Evolutionary conservation across 2,329 filamentous ascomycete genomes (phyloP).

Genomic region (Metarhizium humberi): DNA sequence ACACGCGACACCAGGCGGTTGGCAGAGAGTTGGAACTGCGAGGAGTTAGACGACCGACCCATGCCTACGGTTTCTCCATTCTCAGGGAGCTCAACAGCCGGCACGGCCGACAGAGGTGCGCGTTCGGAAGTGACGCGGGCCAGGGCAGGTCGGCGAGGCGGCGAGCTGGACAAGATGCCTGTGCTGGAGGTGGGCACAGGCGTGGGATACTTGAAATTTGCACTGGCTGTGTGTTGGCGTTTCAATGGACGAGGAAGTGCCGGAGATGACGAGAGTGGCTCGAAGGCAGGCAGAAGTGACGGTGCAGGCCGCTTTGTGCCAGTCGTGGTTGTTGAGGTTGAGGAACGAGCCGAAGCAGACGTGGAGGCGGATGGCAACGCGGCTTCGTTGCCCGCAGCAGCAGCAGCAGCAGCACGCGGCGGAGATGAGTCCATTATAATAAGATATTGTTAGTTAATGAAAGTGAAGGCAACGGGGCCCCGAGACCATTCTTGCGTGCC

Average conservation of each 20-base stretch:
- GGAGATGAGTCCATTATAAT: conserved; percentile 32
- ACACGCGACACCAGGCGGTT: conserved; percentile 90
- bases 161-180: conserved; percentile 80
- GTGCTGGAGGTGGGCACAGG: conserved; percentile 91
- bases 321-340: conserved; percentile 16
- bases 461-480: not conserved
- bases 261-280: conserved; percentile 70
- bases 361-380: conserved; percentile 20
- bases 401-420: conserved; percentile 4
- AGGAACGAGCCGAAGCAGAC: not conserved
- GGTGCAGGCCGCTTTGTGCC: conserved; percentile 54
- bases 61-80: conserved; percentile 77
- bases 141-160: conserved; percentile 45
- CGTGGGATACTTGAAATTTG: conserved; percentile 71
- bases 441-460: not conserved
- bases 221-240: conserved; percentile 46
- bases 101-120: conserved; percentile 72
- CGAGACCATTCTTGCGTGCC: not conserved
- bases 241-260: conserved; percentile 60
- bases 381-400: conserved; percentile 15
- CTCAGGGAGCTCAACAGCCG: conserved; percentile 69
- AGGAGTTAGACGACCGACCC: conserved; percentile 90
- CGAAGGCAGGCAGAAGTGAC: conserved; percentile 68
- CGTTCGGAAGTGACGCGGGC: conserved; percentile 64
- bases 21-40: conserved; percentile 87